These are phyloP conservation scores for Talaromyces stipitatus DNA, from an alignment of 495 filamentous ascomycete species.

Conservation along the genomic window DNA sequence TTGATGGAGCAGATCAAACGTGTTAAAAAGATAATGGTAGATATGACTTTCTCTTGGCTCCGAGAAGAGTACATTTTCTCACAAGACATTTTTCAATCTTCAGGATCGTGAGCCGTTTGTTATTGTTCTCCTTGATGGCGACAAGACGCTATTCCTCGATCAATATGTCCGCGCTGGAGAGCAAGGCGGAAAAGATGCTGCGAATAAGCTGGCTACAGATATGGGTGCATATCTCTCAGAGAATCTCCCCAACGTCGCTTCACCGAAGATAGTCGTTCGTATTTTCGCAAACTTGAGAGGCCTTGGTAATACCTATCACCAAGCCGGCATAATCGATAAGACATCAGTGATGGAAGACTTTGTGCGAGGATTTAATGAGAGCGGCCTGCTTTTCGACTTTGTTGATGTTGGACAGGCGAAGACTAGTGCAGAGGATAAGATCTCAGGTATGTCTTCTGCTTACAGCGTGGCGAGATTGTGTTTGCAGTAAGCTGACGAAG, in stretches of 20 bases:
- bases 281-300: constrained; percentile 63
- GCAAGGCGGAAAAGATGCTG: constrained; percentile 65
- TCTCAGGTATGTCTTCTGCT: constrained; percentile 50
- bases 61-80: neutral
- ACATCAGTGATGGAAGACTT: constrained; percentile 56
- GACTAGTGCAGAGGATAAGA: constrained; percentile 64
- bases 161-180: constrained; percentile 54
- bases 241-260: constrained; percentile 36
- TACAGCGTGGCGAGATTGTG: neutral
- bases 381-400: constrained; percentile 62
- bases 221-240: constrained; percentile 41
- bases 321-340: constrained; percentile 47
- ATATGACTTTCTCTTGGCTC: neutral
- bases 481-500: constrained; percentile 6
- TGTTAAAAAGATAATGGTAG: constrained; percentile 44
- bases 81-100: neutral
- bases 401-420: constrained; percentile 65
- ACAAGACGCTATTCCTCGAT: constrained; percentile 70
- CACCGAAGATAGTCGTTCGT: constrained; percentile 57
- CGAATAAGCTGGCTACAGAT: constrained; percentile 48
- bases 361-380: constrained; percentile 68
- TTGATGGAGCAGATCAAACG: constrained; percentile 44
- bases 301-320: constrained; percentile 51
- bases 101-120: constrained; percentile 73
- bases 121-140: constrained; percentile 68